Base-by-base conservation (phyloP, 345 rosid genomes). In the Salix exigua region DNA sequence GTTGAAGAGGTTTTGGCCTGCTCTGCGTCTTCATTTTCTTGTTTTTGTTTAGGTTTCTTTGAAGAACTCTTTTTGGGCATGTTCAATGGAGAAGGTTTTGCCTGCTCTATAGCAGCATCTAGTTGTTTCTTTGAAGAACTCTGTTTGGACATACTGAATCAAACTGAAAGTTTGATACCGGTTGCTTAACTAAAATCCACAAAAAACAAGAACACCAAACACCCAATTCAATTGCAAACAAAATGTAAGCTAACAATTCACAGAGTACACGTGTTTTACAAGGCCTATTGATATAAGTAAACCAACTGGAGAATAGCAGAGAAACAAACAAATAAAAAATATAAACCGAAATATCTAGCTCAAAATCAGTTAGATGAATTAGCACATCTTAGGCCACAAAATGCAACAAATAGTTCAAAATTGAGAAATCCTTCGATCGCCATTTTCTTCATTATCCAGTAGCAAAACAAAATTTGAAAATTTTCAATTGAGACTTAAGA, bases 11-110 rank as follows among this genome's bases (percentile, higher is more conserved):
- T 68, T 58, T 84, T 86, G 8, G 44, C 71, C 73, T 77, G 62
- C 23, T 80, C 78, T 8, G 55, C 5, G 10, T 30, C 66, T 30
- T 76, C 37, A 26, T 74, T 71, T 38, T 76, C 83, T 66, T 28
- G 67, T 35, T 1, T 60, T 50, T 75, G 40, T 23, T 66, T 19
- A 19, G 58, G 58, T 51, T 51, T 78, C 78, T 81, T 87, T 16
- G 78, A 17, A 42, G 85, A 73, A 25, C 51, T 68, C 77, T 81
- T 86, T 77, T 79, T 86, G 3, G 58, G 23, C 58, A 51, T 18
- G 14, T 46, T 46, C 50, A 46, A 46, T 31, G 73, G 21, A 77
- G 80, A 75, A 58, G 12, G 70, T 46, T 84, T 85, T 10, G 48
- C 73, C 72, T 77, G 64, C 26, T 80, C 76, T 7, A 62, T 2